Evolutionary conservation across 2,329 filamentous ascomycete species (phyloP).

Genomic region (Scedosporium aurantiacum): DNA sequence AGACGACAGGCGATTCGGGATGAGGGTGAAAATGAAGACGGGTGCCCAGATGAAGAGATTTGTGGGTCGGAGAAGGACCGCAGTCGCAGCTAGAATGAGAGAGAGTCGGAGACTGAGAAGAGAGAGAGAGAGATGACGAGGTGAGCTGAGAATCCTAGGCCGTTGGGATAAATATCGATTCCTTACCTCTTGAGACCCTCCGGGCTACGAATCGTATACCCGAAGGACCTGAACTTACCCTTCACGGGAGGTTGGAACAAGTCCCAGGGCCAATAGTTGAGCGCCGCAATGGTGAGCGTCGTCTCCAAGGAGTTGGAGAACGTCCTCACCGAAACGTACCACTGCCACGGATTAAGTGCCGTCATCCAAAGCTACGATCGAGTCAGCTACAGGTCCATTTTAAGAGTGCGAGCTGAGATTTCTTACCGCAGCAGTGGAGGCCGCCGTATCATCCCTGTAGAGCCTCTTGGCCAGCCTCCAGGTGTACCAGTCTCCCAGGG

Average conservation of each 20-base stretch:
- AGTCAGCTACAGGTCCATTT: conserved; percentile 4
- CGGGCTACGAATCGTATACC: neutral
- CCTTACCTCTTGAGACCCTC: neutral
- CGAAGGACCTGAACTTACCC: conserved; percentile 23
- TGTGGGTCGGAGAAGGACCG: conserved; percentile 79
- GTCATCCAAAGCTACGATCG: conserved; percentile 53
- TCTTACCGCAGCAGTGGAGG: conserved; percentile 15
- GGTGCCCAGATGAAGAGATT: conserved; percentile 77
- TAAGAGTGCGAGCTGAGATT: conserved; percentile 17
- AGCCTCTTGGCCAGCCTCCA: conserved; percentile 69
- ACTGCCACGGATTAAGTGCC: conserved; percentile 80
- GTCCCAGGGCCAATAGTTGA: conserved; percentile 82
- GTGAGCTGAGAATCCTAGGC: conserved; percentile 7
- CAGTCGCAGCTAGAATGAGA: conserved; percentile 65
- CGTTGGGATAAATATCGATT: conserved; percentile 2
- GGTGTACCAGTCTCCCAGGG: conserved; percentile 72
- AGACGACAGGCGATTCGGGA: conserved; percentile 19
- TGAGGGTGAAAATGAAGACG: conserved; percentile 40
- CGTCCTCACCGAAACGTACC: conserved; percentile 87
- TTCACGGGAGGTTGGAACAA: conserved; percentile 39
- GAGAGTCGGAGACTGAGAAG: conserved; percentile 44
- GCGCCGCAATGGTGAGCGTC: conserved; percentile 68
- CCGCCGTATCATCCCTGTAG: conserved; percentile 45
- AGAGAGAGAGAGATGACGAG: conserved; percentile 19
- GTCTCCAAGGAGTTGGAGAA: conserved; percentile 92